These are phyloP conservation scores for Cercospora berteroae DNA, from an alignment of 2,329 filamentous ascomycete species.

Conservation along the genomic window DNA sequence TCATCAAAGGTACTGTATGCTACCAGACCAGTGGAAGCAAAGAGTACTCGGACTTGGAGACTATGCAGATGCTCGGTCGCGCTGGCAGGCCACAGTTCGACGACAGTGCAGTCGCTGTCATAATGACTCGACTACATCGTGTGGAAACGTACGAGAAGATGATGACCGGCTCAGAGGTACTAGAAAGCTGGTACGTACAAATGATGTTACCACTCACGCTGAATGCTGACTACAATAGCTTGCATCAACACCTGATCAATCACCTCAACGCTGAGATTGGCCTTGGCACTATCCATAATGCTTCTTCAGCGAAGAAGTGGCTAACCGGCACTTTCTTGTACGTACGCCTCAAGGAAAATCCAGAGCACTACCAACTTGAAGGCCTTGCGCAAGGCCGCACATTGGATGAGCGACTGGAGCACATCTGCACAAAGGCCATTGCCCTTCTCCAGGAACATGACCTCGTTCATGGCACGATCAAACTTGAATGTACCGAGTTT, in stretches of 20 bases:
- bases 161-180: conserved; percentile 66
- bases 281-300: conserved; percentile 66
- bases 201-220: conserved; percentile 1
- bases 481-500: conserved; percentile 65
- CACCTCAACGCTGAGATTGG: conserved; percentile 83
- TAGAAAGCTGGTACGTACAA: conserved; percentile 64
- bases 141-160: conserved; percentile 68
- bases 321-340: conserved; percentile 74
- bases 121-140: conserved; percentile 70
- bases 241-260: conserved; percentile 77
- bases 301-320: conserved; percentile 68
- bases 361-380: conserved; percentile 66
- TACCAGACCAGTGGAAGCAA: conserved; percentile 56
- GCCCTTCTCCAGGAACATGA: conserved; percentile 59
- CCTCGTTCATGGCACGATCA: conserved; percentile 53
- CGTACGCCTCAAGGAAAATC: conserved; percentile 69
- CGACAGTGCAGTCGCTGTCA: conserved; percentile 70
- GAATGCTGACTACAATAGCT: not conserved
- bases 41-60: conserved; percentile 77
- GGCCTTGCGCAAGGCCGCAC: conserved; percentile 50
- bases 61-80: conserved; percentile 88
- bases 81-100: conserved; percentile 84
- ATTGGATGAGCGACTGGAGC: conserved; percentile 63
- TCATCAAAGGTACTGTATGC: conserved; percentile 74
- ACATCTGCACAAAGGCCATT: conserved; percentile 70